Base-by-base conservation (phyloP, 2,329 filamentous ascomycete species). In the Aspergillus pseudoglaucus region DNA sequence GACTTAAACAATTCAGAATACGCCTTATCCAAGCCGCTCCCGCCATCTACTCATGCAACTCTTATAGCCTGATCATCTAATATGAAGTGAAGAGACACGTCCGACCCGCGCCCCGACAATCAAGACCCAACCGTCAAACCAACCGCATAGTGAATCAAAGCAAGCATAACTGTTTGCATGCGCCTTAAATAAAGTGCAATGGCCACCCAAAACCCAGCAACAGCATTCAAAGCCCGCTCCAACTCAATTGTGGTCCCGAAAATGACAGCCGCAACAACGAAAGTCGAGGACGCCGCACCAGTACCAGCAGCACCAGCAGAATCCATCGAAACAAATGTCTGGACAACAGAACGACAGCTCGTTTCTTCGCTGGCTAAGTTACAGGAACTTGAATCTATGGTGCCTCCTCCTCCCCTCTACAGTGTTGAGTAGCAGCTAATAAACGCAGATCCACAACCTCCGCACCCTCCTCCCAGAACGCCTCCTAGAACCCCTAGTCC, bases 381-480 rank as follows among this genome's bases (percentile, higher is more conserved):
- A 3, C 69, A 72, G 49, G 60, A 71, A 47, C 51, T 72, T 22
- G 69, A 72, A 46, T 49, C 58, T 9, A 63, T 56, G 53, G 63
- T 66, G 35, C 30, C 53, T 45, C 12, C 22, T 12, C 20, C 38
- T 25, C 23, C 18, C 20, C 27, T 25, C 17, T 18, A 17, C 14
- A 9, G 1, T 25, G 42, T 22, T 32, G 22, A 47, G 17, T 8
- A 35, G 8, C 39, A 17, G 42, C 18, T 15, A 17, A 40, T 42
- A 9, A 15, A 7, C 5, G 12, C 46, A 74, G 70, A 69, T 74
- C 44, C 69, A 71, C 45, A 61, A 67, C 51, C 59, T 75, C 14
- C 71, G 71, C 42, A 63, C 61, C 20, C 58, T 73, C 15, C 57
- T 74, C 25, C 71, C 72, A 3, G 65, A 63, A 17, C 67, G 67